Evolutionary conservation across 352 stramenopile species (phyloP), one percentile per base, ranked within the genome.

Genomic region (Pythium periplocum): DNA sequence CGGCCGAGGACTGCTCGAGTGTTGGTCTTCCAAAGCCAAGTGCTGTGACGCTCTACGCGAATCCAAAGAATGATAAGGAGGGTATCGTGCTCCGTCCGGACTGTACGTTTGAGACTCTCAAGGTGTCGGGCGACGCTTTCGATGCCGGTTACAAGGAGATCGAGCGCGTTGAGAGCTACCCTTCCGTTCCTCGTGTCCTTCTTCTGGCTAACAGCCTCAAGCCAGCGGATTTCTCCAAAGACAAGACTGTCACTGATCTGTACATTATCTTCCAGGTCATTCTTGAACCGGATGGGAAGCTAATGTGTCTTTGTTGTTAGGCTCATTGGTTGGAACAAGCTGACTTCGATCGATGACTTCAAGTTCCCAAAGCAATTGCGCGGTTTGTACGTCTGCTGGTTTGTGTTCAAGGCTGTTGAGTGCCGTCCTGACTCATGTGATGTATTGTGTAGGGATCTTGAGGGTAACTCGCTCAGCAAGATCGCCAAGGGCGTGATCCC

Each of bases 81-180:
- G 65, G 61, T 35, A 55, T 62, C 41, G 44, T 73, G 33, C 38
- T 73, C 17, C 30, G 42, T 26, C 44, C 61, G 4, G 46, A 73
- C 38, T 73, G 65, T 54, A 54, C 42, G 1, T 6, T 51, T 9
- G 48, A 56, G 2, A 17, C 45, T 4, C 8, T 53, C 10, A 17
- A 37, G 26, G 12, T 38, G 33, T 12, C 35, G 7, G 11, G 5
- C 11, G 17, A 7, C 30, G 40, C 53, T 10, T 46, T 55, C 26
- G 10, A 51, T 4, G 62, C 49, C 39, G 47, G 48, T 2, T 51
- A 42, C 12, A 45, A 26, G 10, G 17, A 41, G 6, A 62, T 64
- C 32, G 35, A 37, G 4, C 32, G 10, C 44, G 44, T 64, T 39
- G 45, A 49, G 46, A 64, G 57, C 39, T 40, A 59, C 3, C 57